Evolutionary conservation across 257 asterid genomes (phyloP).

Genomic region (Solanum commersonii): DNA sequence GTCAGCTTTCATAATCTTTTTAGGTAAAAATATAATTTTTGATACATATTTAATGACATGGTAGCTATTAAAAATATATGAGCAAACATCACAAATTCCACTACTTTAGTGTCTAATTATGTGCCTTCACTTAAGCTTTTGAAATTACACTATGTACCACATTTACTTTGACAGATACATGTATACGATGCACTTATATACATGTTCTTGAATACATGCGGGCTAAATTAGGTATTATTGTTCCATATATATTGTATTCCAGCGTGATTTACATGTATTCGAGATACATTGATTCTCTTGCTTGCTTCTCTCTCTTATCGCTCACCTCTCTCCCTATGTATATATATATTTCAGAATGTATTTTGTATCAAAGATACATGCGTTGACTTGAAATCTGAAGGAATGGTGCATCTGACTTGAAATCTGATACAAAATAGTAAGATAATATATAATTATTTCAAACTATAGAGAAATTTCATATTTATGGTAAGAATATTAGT

Average conservation of each 20-base stretch:
- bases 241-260: neutral
- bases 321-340: neutral
- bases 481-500: neutral
- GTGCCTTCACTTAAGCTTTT: neutral
- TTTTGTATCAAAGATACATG: neutral
- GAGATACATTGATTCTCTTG: neutral
- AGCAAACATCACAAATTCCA: too few species aligned
- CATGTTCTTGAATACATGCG: neutral
- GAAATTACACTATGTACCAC: neutral
- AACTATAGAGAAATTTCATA: neutral
- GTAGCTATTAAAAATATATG: neutral
- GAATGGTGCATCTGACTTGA: neutral
- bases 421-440: neutral
- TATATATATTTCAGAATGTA: neutral
- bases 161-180: neutral
- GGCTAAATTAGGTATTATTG: rapidly evolving
- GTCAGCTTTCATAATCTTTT: neutral
- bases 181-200: too few species aligned
- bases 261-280: neutral
- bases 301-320: neutral
- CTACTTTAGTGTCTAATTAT: neutral
- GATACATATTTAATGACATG: neutral
- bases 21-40: neutral
- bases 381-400: neutral
- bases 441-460: neutral